Percentiles rank a stretch among this genome's conserved stretches.
Evolutionary conservation across 2,329 filamentous ascomycete species (phyloP).

Genomic region (Xylaria sp.): DNA sequence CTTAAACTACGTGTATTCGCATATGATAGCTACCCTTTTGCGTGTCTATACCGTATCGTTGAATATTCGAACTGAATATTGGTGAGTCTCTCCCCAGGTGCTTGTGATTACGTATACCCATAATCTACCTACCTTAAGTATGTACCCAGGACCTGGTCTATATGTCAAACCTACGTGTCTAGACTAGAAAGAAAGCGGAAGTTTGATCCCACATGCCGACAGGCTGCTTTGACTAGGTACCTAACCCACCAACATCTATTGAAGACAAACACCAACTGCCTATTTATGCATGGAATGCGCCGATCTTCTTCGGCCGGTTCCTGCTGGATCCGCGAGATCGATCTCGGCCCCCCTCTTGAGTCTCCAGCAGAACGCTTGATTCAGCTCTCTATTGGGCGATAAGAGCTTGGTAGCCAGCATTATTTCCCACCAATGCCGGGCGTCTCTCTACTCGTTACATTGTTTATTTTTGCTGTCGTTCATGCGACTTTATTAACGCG

Average conservation of each 20-base stretch:
- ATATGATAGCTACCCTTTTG: background rate
- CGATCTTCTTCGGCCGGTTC: background rate
- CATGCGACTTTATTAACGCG: slow-evolving; percentile 13
- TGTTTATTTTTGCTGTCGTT: background rate
- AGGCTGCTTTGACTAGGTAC: background rate
- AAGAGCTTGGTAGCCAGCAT: slow-evolving; percentile 5
- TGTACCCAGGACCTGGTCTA: no score
- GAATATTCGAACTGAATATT: background rate
- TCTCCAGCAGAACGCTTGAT: background rate
- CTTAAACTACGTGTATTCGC: background rate
- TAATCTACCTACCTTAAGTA: no score
- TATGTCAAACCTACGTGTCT: background rate
- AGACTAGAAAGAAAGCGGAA: background rate
- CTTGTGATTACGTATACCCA: no score
- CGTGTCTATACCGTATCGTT: background rate
- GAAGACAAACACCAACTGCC: background rate
- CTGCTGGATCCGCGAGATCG: background rate
- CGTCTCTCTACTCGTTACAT: background rate
- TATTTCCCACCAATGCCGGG: slow-evolving; percentile 3
- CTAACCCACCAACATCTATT: background rate
- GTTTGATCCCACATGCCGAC: slow-evolving; percentile 13
- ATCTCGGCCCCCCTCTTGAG: background rate
- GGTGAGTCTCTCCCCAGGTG: no score
- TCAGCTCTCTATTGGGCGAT: slow-evolving; percentile 22
- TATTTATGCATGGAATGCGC: background rate